Evolutionary conservation across 2,329 filamentous ascomycete genomes (phyloP).

Genomic region (Ophiostoma sp.): DNA sequence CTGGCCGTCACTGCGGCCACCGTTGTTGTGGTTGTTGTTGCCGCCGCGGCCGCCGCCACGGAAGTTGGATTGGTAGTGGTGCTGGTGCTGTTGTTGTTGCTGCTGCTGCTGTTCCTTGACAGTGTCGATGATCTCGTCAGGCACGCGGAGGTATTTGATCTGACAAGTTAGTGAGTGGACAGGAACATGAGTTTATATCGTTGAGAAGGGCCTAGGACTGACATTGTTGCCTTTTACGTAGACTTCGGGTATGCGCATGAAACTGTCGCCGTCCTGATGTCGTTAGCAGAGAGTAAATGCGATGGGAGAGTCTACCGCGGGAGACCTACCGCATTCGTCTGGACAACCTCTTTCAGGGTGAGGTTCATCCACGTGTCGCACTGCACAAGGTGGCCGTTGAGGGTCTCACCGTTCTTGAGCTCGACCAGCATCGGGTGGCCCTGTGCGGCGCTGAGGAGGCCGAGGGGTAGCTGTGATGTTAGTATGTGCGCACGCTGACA

Average conservation of each 20-base stretch:
- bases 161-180: slow-evolving; percentile 41
- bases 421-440: slow-evolving; percentile 98
- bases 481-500: slow-evolving; percentile 27
- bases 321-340: slow-evolving; percentile 74
- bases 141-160: slow-evolving; percentile 98
- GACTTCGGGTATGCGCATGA: slow-evolving; percentile 86
- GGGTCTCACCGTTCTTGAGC: slow-evolving; percentile 94
- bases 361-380: slow-evolving; percentile 99
- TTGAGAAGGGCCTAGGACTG: slow-evolving; percentile 39
- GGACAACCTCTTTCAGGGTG: slow-evolving; percentile 93
- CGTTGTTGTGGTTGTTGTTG: slow-evolving; percentile 54
- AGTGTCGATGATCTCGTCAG: slow-evolving; percentile 92
- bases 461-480: slow-evolving; percentile 62
- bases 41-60: slow-evolving; percentile 59
- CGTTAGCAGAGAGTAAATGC: neutral
- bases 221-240: slow-evolving; percentile 98
- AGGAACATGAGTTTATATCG: neutral
- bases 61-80: slow-evolving; percentile 50
- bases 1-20: slow-evolving; percentile 57
- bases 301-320: neutral
- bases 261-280: slow-evolving; percentile 83
- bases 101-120: slow-evolving; percentile 89
- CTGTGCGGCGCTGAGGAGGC: slow-evolving; percentile 90
- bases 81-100: slow-evolving; percentile 54
- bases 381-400: slow-evolving; percentile 92